These are phyloP conservation scores for Schoenoplectus triqueter DNA, from an alignment of 202 grass and related monocot genomes.

Conservation along the genomic window DNA sequence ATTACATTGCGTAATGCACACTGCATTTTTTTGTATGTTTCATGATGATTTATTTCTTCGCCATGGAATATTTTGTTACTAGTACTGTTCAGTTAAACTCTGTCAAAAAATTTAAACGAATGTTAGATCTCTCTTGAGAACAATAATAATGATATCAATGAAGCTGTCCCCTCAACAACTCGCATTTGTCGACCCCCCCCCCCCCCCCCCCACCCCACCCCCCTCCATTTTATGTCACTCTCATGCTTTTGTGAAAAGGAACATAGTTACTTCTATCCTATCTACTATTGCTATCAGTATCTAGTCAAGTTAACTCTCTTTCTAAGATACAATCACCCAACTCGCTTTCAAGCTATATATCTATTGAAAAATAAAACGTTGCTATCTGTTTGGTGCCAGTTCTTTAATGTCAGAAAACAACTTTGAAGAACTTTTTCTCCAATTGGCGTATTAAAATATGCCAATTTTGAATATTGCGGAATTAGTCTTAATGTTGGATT, in stretches of 20 bases:
- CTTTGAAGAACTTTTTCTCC: neutral
- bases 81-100: neutral
- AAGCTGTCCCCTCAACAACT: constrained; percentile 32
- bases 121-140: neutral
- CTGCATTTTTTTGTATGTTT: neutral
- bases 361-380: neutral
- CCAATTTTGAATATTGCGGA: neutral
- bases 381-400: neutral
- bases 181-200: neutral
- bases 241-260: constrained; percentile 29
- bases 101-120: neutral
- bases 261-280: neutral
- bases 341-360: constrained; percentile 14
- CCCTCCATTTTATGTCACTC: constrained; percentile 19
- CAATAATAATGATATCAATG: constrained; percentile 14
- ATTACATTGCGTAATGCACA: no score
- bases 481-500: neutral
- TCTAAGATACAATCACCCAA: constrained; percentile 1
- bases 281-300: constrained; percentile 13
- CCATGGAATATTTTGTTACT: neutral
- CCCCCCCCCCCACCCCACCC: neutral
- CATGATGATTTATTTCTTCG: neutral
- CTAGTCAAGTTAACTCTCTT: neutral
- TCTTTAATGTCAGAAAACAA: neutral
- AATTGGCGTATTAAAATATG: neutral